Percentiles rank a stretch among this genome's conserved stretches.
These are phyloP conservation scores for Grigorovia yakushimaensis DNA, from an alignment of 805 yeast species.

Conservation along the genomic window DNA sequence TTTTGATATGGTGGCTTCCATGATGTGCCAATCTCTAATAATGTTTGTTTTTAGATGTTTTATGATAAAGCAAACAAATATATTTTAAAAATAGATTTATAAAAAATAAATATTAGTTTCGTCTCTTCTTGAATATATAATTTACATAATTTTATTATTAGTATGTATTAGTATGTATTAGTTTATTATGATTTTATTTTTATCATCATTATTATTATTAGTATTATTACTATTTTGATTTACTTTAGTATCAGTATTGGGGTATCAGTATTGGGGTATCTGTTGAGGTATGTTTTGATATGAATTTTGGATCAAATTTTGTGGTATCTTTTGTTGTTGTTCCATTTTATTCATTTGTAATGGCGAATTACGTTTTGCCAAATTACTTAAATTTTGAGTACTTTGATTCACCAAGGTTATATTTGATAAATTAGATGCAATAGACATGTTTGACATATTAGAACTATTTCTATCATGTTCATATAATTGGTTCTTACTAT, in stretches of 20 bases:
- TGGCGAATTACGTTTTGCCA: not conserved
- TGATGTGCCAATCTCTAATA: not conserved
- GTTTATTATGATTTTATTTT: too few species aligned
- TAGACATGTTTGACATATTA: constrained; percentile 6
- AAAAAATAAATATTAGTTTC: too few species aligned
- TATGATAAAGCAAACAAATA: too few species aligned
- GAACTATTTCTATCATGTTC: constrained; percentile 1
- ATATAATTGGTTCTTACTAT: not conserved
- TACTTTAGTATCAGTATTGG: too few species aligned
- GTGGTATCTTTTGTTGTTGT: not conserved
- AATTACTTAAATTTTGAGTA: not conserved
- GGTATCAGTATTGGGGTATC: not conserved
- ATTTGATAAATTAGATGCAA: constrained; percentile 11
- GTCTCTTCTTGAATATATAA: too few species aligned
- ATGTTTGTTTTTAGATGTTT: too few species aligned
- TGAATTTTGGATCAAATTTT: not conserved
- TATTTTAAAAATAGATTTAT: too few species aligned
- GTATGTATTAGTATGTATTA: too few species aligned
- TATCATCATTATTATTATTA: too few species aligned
- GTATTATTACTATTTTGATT: too few species aligned
- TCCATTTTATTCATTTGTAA: not conserved
- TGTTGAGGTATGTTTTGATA: not conserved
- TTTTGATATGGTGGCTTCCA: not conserved
- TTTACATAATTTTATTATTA: too few species aligned
- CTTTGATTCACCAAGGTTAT: constrained; percentile 8